phyloP scores from a whole-genome alignment of 306 rosid species.

The Fagus crenata region DNA sequence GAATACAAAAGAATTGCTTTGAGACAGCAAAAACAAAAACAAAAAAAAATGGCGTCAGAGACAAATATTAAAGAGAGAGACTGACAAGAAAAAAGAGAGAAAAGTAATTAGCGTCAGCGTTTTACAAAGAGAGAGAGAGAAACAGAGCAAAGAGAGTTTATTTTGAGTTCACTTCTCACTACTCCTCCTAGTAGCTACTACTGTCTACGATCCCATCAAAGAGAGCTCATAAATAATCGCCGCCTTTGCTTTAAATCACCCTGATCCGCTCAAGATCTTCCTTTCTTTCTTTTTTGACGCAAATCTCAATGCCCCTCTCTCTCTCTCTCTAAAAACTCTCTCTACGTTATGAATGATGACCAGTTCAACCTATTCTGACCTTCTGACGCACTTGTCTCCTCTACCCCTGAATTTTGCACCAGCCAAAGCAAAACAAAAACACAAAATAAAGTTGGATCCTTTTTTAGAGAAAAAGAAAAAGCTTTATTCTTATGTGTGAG shows the following conservation, averaged over 20 bases:
- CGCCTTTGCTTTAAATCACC: conserved; percentile 64
- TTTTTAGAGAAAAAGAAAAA: conserved; percentile 12
- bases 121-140: conserved; percentile 8
- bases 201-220: no score
- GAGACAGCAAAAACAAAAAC: no score
- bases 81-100: background rate
- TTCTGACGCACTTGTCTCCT: conserved; percentile 53
- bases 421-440: background rate
- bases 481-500: conserved; percentile 17
- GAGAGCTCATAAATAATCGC: conserved; percentile 55
- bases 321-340: conserved; percentile 8
- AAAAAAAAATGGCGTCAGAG: background rate
- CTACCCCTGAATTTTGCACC: conserved; percentile 27
- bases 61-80: background rate
- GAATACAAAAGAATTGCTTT: background rate
- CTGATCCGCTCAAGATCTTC: conserved; percentile 62
- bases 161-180: no score
- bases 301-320: conserved; percentile 54
- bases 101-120: conserved; percentile 32
- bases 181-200: no score
- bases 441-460: no score
- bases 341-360: no score
- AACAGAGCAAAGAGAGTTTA: background rate
- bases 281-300: conserved; percentile 37
- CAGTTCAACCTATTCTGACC: background rate